Evolutionary conservation across 2,329 filamentous ascomycete species (phyloP).

Genomic region (Colletotrichum godetiae): DNA sequence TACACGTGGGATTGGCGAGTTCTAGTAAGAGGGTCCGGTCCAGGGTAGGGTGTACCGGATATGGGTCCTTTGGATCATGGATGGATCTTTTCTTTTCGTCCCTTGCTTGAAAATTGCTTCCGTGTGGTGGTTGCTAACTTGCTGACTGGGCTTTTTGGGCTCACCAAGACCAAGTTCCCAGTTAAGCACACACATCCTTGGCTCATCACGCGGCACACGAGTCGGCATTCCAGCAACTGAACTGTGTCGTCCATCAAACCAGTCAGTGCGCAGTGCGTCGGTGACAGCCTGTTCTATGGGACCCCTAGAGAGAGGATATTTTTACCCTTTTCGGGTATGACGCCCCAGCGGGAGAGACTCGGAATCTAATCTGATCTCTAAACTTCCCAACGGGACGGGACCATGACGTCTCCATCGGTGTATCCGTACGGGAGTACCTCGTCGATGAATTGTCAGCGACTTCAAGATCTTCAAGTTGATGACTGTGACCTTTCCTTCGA

Average conservation of each 20-base stretch:
- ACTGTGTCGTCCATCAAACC: not conserved
- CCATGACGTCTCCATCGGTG: not conserved
- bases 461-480: not conserved
- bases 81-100: not conserved
- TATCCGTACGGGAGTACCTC: not conserved
- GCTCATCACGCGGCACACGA: not conserved
- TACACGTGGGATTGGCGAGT: conserved; percentile 14
- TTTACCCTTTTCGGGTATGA: conserved; percentile 14
- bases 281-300: not conserved
- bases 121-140: not conserved
- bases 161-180: not conserved
- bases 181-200: not conserved
- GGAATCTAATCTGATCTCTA: conserved; percentile 4
- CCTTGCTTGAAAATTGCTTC: not conserved
- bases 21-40: not conserved
- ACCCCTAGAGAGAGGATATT: not conserved
- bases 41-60: not conserved
- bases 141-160: not conserved
- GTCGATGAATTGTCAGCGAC: too few species aligned
- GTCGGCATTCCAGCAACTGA: not conserved
- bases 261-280: not conserved
- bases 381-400: not conserved
- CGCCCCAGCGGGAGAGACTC: not conserved
- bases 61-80: not conserved
- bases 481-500: not conserved